phyloP scores from a whole-genome alignment of 2,329 filamentous ascomycete genomes.

The Cercospora citrullina region DNA sequence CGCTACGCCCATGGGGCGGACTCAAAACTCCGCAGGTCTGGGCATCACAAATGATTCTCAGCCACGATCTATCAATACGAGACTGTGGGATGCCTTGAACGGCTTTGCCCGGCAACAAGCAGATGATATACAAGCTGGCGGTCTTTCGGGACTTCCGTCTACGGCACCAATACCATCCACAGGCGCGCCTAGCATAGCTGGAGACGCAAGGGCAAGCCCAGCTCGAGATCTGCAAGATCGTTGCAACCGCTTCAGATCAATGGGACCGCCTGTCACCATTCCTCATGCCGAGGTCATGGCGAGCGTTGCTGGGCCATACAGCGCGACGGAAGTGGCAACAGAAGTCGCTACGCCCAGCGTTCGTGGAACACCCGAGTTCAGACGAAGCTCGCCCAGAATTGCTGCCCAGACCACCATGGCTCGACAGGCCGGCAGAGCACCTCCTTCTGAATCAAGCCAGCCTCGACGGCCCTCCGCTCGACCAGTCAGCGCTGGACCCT shows the following conservation, averaged over 20 bases:
- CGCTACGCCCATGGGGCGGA: background rate
- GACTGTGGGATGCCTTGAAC: conserved; percentile 40
- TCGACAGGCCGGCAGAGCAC: conserved; percentile 4
- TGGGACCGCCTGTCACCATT: conserved; percentile 36
- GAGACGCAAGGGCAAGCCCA: conserved; percentile 27
- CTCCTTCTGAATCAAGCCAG: conserved; percentile 11
- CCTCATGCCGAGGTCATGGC: conserved; percentile 23
- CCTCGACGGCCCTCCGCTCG: conserved; percentile 10
- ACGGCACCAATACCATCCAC: conserved; percentile 30
- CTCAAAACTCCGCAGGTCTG: conserved; percentile 27
- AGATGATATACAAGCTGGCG: conserved; percentile 29
- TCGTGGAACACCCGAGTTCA: conserved; percentile 44
- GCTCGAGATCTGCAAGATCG: conserved; percentile 15
- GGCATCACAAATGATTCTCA: conserved; percentile 31
- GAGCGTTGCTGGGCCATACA: conserved; percentile 43
- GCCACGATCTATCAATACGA: conserved; percentile 35
- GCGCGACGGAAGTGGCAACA: conserved; percentile 49
- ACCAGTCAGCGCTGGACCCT: conserved; percentile 21
- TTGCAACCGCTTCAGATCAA: conserved; percentile 17
- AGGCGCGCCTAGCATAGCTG: conserved; percentile 36
- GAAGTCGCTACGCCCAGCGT: conserved; percentile 51
- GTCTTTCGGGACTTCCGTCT: conserved; percentile 31
- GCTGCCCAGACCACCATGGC: conserved; percentile 6
- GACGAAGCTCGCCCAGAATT: conserved; percentile 15
- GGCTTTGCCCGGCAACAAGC: conserved; percentile 38